These are phyloP conservation scores for Hyaloscypha bicolor DNA, from an alignment of 495 filamentous ascomycete species.

Conservation along the genomic window DNA sequence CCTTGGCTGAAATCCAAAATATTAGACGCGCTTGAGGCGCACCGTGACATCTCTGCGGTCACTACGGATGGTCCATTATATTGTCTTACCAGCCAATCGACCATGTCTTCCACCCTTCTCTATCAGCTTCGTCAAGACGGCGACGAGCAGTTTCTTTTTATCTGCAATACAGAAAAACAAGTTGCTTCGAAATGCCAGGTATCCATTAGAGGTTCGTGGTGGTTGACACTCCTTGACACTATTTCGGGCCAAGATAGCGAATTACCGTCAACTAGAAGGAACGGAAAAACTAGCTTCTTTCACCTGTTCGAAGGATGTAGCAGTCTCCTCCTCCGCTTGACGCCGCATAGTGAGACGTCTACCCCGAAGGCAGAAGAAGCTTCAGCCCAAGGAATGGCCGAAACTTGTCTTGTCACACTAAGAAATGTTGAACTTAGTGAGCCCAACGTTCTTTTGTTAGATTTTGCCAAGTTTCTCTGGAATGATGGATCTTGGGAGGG, in stretches of 20 bases:
- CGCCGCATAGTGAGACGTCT: too few species aligned
- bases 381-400: too few species aligned
- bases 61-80: too few species aligned
- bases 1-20: slow-evolving; percentile 21
- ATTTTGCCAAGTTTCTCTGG: slow-evolving; percentile 31
- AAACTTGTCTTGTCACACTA: too few species aligned
- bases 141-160: slow-evolving; percentile 31
- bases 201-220: slow-evolving; percentile 28
- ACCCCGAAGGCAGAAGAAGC: not conserved
- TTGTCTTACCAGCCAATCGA: too few species aligned
- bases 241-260: slow-evolving; percentile 8
- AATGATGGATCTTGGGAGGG: slow-evolving; percentile 20
- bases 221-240: slow-evolving; percentile 27
- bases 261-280: too few species aligned
- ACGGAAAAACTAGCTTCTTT: too few species aligned
- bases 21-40: not conserved
- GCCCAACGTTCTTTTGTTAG: slow-evolving; percentile 34
- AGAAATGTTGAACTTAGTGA: slow-evolving; percentile 23
- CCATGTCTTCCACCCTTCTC: slow-evolving; percentile 7
- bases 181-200: not conserved
- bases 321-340: too few species aligned
- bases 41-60: too few species aligned
- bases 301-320: too few species aligned
- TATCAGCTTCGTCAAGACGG: slow-evolving; percentile 35
- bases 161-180: slow-evolving; percentile 31